These are phyloP conservation scores for Pontederia crassipes DNA, from an alignment of 176 grass and related monocot genomes.

Conservation along the genomic window DNA sequence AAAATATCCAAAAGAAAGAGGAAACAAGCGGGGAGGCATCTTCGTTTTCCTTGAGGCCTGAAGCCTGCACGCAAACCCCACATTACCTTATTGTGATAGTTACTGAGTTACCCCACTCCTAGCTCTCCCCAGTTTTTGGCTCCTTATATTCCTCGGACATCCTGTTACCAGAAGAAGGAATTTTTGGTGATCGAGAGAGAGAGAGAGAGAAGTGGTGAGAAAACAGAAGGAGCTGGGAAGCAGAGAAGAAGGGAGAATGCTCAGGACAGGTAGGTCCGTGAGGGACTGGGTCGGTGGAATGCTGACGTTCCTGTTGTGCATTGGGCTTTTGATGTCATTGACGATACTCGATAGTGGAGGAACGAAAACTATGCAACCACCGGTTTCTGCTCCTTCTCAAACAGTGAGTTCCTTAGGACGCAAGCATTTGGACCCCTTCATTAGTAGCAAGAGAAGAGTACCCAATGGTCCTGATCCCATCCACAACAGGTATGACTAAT, in stretches of 20 bases:
- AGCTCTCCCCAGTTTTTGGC: not conserved
- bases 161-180: not conserved
- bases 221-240: not conserved
- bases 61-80: not conserved
- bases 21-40: not conserved
- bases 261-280: not conserved
- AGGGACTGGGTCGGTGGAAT: not conserved
- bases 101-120: not conserved
- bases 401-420: not conserved
- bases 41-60: not conserved
- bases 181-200: not conserved
- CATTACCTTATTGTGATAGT: not conserved
- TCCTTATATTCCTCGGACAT: not conserved
- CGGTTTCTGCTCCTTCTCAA: not conserved
- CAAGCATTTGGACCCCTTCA: slow-evolving; percentile 24
- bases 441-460: slow-evolving; percentile 45
- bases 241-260: not conserved
- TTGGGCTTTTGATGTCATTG: slow-evolving; percentile 5
- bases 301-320: not conserved
- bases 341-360: not conserved
- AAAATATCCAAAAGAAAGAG: slow-evolving; percentile 10
- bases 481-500: slow-evolving; percentile 61
- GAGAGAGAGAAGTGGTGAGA: not conserved
- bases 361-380: not conserved
- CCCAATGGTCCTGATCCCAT: slow-evolving; percentile 75